Conservation (phyloP, 2,329 filamentous ascomycete genomes). For the Hypoxylon sp. region DNA sequence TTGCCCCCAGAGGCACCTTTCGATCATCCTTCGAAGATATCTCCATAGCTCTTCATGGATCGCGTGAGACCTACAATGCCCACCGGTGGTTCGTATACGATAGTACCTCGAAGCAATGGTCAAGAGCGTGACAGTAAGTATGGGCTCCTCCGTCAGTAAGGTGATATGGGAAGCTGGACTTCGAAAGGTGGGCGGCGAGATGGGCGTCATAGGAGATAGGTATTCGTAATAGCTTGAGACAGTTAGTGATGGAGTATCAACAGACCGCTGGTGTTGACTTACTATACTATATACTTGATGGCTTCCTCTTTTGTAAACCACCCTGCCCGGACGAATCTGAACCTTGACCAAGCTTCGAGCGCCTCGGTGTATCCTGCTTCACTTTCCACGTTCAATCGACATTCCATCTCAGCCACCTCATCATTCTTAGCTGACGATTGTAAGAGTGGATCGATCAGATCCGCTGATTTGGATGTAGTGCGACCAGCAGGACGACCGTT, state of each 20-base stretch:
- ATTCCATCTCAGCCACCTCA: conserved; percentile 58
- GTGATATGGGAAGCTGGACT: conserved; percentile 83
- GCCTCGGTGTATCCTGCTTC: conserved; percentile 75
- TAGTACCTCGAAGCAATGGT: conserved; percentile 92
- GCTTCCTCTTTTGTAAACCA: conserved; percentile 97
- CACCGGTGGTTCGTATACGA: conserved; percentile 82
- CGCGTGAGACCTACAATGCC: conserved; percentile 85
- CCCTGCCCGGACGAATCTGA: conserved; percentile 94
- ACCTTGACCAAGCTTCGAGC: conserved; percentile 87
- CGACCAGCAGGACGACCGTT: conserved; percentile 45
- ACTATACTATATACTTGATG: conserved; percentile 94
- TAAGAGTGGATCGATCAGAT: conserved; percentile 53
- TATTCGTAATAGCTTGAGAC: conserved; percentile 83
- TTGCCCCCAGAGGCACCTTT: conserved; percentile 94
- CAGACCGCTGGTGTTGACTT: conserved; percentile 53
- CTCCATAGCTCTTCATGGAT: conserved; percentile 97
- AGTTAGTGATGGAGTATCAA: conserved; percentile 22
- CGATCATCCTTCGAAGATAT: conserved; percentile 94
- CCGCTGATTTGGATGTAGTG: conserved; percentile 47
- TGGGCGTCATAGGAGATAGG: conserved; percentile 91
- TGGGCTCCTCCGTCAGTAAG: conserved; percentile 89
- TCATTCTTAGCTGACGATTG: conserved; percentile 44
- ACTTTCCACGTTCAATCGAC: conserved; percentile 59
- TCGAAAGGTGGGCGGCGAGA: conserved; percentile 91
- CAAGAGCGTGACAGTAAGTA: conserved; percentile 89